Conservation (phyloP, 177 flowering plant species). For the Telopea speciosissima region DNA sequence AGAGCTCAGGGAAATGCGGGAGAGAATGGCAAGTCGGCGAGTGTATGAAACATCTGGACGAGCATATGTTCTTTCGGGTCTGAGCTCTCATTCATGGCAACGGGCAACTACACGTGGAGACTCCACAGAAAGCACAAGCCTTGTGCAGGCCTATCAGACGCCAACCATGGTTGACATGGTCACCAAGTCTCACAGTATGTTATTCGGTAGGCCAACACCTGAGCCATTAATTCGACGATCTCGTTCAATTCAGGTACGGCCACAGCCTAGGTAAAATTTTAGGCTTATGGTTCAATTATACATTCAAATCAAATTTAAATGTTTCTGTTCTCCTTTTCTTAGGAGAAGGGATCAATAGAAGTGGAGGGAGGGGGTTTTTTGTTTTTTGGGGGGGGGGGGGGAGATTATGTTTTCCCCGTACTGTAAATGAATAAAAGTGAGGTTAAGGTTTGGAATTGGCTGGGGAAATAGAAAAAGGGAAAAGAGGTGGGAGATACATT, state of each 20-base stretch:
- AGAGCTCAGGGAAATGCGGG: conserved; percentile 78
- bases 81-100: conserved; percentile 79
- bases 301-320: neutral
- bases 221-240: conserved; percentile 30
- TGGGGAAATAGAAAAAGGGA: neutral
- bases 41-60: conserved; percentile 67
- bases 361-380: neutral
- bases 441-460: neutral
- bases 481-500: neutral
- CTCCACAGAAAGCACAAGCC: conserved; percentile 46
- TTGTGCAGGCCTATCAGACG: conserved; percentile 60
- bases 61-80: conserved; percentile 68
- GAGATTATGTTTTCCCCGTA: neutral
- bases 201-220: conserved; percentile 38
- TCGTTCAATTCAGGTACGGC: conserved; percentile 27
- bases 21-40: conserved; percentile 62
- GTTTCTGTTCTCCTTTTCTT: neutral
- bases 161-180: conserved; percentile 74
- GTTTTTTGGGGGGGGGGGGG: neutral
- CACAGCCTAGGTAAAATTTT: conserved; percentile 34
- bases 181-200: conserved; percentile 47
- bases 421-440: conserved; percentile 10
- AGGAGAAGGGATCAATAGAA: too few relatives aligned
- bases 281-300: neutral
- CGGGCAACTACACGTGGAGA: conserved; percentile 78